Evolutionary conservation across 2,329 filamentous ascomycete genomes (phyloP).

Genomic region (Conoideocrella luteorostrata): DNA sequence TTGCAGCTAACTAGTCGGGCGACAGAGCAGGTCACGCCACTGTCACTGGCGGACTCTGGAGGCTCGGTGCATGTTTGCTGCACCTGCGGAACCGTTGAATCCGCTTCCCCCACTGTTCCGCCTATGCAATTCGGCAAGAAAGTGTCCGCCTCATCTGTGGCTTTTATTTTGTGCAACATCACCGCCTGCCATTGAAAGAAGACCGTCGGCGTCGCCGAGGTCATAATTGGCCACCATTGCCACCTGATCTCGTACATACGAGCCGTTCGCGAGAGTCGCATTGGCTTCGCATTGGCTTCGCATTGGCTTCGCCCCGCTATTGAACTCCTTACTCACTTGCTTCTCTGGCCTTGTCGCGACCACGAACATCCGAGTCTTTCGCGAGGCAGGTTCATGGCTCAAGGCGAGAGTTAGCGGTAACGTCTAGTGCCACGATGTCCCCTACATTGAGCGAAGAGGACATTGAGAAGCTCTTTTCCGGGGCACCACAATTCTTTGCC

Average conservation of each 20-base stretch:
- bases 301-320: background rate
- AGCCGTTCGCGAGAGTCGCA: background rate
- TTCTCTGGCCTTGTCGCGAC: too few species aligned
- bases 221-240: background rate
- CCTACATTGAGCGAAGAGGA: constrained; percentile 51
- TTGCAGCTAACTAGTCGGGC: background rate
- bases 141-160: too few species aligned
- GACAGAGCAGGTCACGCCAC: constrained; percentile 5
- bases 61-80: background rate
- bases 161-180: background rate
- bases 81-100: background rate
- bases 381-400: constrained; percentile 3
- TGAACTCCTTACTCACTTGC: too few species aligned
- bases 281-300: background rate
- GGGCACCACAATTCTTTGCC: constrained; percentile 67
- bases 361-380: background rate
- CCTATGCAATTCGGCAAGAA: background rate
- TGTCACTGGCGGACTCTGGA: background rate
- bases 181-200: background rate
- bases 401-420: constrained; percentile 27
- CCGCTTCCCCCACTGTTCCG: background rate
- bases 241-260: background rate
- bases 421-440: constrained; percentile 49
- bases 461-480: constrained; percentile 65
- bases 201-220: background rate